Evolutionary conservation across 768 basidiomycete genomes (phyloP).

Genomic region (Cystofilobasidium ferigula): DNA sequence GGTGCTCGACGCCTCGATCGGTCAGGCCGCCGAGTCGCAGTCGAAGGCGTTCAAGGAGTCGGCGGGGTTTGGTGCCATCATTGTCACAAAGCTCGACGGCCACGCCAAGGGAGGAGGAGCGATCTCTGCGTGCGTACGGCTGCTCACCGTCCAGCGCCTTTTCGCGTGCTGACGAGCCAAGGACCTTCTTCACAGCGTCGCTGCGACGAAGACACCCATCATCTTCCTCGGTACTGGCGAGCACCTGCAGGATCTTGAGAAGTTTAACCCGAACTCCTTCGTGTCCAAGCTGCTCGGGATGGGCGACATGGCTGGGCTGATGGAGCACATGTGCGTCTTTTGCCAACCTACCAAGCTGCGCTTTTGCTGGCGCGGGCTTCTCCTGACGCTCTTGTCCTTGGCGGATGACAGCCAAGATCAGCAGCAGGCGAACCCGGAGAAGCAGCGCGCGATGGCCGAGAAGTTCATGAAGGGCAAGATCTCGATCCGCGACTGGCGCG

Average conservation of each 20-base stretch:
- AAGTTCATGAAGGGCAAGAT: slow-evolving; percentile 90
- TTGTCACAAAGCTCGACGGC: slow-evolving; percentile 99
- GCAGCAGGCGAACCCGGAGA: slow-evolving; percentile 83
- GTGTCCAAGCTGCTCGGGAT: slow-evolving; percentile 91
- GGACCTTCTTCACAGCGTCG: slow-evolving; percentile 60
- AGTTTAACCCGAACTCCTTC: slow-evolving; percentile 91
- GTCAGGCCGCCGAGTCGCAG: slow-evolving; percentile 96
- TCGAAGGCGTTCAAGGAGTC: slow-evolving; percentile 95
- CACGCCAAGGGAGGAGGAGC: slow-evolving; percentile 99
- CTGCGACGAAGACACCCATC: slow-evolving; percentile 96
- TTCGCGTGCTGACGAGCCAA: no score
- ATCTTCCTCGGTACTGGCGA: slow-evolving; percentile 98
- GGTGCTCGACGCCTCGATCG: slow-evolving; percentile 92
- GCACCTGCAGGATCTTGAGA: slow-evolving; percentile 91
- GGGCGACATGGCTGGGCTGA: slow-evolving; percentile 90
- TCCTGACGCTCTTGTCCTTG: background rate
- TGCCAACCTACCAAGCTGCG: background rate
- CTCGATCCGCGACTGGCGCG: slow-evolving; percentile 92
- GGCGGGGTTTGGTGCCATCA: slow-evolving; percentile 94
- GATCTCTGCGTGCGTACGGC: slow-evolving; percentile 83
- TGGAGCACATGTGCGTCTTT: slow-evolving; percentile 74
- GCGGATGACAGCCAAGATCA: slow-evolving; percentile 54
- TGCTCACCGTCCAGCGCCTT: background rate
- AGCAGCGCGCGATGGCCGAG: slow-evolving; percentile 95
- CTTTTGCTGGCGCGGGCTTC: background rate